A percentile compares a stretch with the other conserved stretches of the same genome.
Evolutionary conservation across 768 basidiomycete genomes (phyloP).

Genomic region (Trametes coccinea): DNA sequence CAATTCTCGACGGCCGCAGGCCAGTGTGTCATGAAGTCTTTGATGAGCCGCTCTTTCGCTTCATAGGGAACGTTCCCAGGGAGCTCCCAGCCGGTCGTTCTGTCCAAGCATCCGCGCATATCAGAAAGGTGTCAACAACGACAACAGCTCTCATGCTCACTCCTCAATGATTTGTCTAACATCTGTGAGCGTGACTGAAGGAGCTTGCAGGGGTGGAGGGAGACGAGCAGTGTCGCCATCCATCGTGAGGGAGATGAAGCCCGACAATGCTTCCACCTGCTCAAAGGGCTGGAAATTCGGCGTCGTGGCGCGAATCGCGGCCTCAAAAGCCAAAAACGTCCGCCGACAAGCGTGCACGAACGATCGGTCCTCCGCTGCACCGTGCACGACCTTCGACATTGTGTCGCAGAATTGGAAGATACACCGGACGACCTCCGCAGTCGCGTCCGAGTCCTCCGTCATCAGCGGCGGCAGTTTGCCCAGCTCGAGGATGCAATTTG

Average conservation of each 20-base stretch:
- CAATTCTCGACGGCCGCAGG: constrained; percentile 35
- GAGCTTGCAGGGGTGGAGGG: too few species aligned
- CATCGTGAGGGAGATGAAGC: too few species aligned
- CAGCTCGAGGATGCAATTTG: constrained; percentile 36
- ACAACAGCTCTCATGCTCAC: constrained; percentile 28
- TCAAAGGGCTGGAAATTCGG: constrained; percentile 45
- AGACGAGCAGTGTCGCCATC: too few species aligned
- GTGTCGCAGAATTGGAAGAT: constrained; percentile 48
- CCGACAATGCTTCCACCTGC: too few species aligned
- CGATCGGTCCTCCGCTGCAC: constrained; percentile 34
- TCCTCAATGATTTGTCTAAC: constrained; percentile 38
- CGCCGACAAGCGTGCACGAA: constrained; percentile 40
- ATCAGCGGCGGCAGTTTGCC: constrained; percentile 41
- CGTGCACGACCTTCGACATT: constrained; percentile 36
- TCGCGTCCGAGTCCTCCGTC: constrained; percentile 37
- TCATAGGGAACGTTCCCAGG: constrained; percentile 42
- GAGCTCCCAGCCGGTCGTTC: constrained; percentile 46
- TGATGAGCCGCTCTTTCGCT: constrained; percentile 41
- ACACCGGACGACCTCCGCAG: constrained; percentile 46
- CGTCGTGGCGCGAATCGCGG: constrained; percentile 38
- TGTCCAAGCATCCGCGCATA: constrained; percentile 18
- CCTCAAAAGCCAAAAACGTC: constrained; percentile 37
- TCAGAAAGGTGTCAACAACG: background rate
- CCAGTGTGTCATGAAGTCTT: constrained; percentile 40
- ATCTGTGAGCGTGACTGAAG: constrained; percentile 31